Evolutionary conservation across 495 filamentous ascomycete species (phyloP), one percentile per base, ranked within the genome.

Genomic region (Aspergillus coremiiformis): DNA sequence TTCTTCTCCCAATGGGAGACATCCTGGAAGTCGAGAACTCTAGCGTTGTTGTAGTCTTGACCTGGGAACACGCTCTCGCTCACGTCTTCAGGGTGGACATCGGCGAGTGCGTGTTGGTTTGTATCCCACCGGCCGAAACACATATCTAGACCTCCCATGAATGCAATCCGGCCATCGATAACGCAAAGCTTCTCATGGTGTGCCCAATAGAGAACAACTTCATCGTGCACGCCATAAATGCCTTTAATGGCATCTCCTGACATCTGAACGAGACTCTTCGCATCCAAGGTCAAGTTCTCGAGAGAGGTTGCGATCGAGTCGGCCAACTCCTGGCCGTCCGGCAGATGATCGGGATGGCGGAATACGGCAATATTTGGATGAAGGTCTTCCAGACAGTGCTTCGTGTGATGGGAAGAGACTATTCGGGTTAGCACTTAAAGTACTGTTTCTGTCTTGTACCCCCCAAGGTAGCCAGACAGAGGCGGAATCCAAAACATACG

Each of bases 131-230:
- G 77, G 12, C 82, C 82, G 54, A 78, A 85, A 58, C 82, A 85
- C 43, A 84, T 65, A 54, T 80, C 77, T 7, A 80, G 62, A 1
- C 77, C 77, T 42, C 92, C 92, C 92, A 96, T 97, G 63, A 97
- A 97, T 17, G 87, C 91, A 56, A 83, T 78, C 9, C 74, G 70
- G 1, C 85, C 82, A 65, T 97, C 92, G 29, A 97, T 69, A 9
- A 96, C 58, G 55, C 86, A 92, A 6, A 97, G 76, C 69, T 97
- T 97, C 66, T 97, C 92, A 54, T 96, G 92, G 56, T 97, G 92
- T 0, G 92, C 90, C 90, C 90, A 97, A 67, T 89, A 97, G 4
- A 97, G 68, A 17, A 95, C 85, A 5, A 86, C 80, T 49, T 86
- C 90, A 24, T 90, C 87, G 43, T 82, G 78, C 47, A 80, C 79